A percentile compares a stretch with the other conserved stretches of the same genome.
Conservation (phyloP, 140 eudicot genomes). For the Anethum foeniculum region DNA sequence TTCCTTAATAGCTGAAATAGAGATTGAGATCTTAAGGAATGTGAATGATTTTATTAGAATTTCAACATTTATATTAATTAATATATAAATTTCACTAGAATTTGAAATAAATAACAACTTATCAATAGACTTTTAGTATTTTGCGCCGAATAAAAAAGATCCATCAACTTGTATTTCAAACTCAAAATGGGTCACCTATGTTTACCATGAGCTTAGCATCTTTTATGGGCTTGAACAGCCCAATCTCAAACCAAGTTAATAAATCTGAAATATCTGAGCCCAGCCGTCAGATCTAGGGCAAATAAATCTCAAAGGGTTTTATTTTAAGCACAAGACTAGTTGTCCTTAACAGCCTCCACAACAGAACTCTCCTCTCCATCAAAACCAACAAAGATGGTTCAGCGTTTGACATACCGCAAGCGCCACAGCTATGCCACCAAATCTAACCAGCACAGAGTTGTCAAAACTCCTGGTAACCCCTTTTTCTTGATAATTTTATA, state of each 20-base stretch:
- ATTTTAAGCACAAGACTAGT: neutral
- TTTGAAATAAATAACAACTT: no score
- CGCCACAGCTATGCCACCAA: constrained; percentile 54
- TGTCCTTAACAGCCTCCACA: neutral
- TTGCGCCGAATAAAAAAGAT: no score
- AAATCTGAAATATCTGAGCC: neutral
- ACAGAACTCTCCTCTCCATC: neutral
- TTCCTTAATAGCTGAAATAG: no score
- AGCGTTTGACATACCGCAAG: constrained; percentile 41
- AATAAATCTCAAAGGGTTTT: neutral
- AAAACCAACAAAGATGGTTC: constrained; percentile 23
- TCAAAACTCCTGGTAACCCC: constrained; percentile 37
- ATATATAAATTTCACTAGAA: no score
- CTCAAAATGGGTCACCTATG: no score
- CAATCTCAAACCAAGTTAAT: neutral
- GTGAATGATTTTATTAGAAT: no score
- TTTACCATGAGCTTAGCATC: neutral
- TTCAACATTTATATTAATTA: no score
- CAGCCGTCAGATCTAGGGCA: constrained; percentile 5
- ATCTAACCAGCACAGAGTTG: constrained; percentile 39
- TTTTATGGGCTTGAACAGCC: neutral
- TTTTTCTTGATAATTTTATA: neutral
- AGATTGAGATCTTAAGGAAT: no score
- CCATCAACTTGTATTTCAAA: no score
- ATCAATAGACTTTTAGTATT: no score